Conservation (phyloP, 768 basidiomycete species). For the Artomyces pyxidatus region DNA sequence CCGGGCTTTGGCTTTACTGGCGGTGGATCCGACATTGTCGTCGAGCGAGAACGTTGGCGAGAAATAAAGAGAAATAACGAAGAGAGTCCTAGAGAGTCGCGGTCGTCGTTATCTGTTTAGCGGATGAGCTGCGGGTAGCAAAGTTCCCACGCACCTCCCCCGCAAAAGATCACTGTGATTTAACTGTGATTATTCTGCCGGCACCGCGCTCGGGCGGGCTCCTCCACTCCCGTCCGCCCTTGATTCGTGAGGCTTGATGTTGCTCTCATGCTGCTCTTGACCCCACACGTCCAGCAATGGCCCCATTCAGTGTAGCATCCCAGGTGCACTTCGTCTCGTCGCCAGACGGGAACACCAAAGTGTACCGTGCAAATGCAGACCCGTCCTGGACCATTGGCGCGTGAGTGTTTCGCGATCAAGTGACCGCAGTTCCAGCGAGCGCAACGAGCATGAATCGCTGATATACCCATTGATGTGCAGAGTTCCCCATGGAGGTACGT, state of each 20-base stretch:
- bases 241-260: too few species aligned
- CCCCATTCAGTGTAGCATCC: not conserved
- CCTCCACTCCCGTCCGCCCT: too few species aligned
- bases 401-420: not conserved
- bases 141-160: not conserved
- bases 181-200: too few species aligned
- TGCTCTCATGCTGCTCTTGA: too few species aligned
- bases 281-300: too few species aligned
- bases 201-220: too few species aligned
- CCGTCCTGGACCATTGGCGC: not conserved
- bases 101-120: not conserved
- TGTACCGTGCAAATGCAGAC: not conserved
- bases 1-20: constrained; percentile 60
- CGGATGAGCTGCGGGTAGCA: too few species aligned
- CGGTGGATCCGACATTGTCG: constrained; percentile 50
- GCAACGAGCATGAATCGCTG: not conserved
- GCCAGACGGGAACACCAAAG: not conserved
- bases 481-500: not conserved
- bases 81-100: not conserved
- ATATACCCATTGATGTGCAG: not conserved
- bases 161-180: too few species aligned
- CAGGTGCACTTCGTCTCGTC: not conserved
- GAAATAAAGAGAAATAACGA: not conserved
- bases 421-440: too few species aligned
- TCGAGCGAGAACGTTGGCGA: not conserved